Conservation (phyloP, 1,284 basidiomycete genomes). For the Vanrija sp. region DNA sequence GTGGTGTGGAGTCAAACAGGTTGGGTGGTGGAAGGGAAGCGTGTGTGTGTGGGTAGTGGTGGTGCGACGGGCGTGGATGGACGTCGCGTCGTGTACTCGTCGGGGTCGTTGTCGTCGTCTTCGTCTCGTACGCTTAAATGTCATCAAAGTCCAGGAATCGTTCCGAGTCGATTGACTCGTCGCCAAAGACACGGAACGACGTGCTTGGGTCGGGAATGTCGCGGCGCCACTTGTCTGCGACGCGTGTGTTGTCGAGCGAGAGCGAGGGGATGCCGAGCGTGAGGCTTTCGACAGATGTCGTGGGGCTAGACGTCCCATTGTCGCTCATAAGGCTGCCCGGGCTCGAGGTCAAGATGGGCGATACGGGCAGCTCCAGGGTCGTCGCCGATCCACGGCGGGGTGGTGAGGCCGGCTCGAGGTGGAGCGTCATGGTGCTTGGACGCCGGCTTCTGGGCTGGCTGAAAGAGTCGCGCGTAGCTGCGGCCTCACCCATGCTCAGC, state of each 20-base stretch:
- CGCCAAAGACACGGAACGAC: background rate
- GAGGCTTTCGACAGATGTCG: constrained; percentile 13
- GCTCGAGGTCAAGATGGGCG: constrained; percentile 1
- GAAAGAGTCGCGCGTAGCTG: background rate
- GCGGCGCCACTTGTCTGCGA: too few species aligned
- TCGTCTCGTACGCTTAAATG: constrained; percentile 2
- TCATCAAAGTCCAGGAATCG: constrained; percentile 23
- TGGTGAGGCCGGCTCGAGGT: background rate
- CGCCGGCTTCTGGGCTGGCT: too few species aligned
- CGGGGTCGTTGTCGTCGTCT: too few species aligned
- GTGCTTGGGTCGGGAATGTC: background rate
- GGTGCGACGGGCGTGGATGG: too few species aligned
- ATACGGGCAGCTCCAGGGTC: constrained; percentile 2
- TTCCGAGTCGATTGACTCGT: constrained; percentile 1
- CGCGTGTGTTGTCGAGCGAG: background rate
- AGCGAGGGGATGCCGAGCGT: background rate
- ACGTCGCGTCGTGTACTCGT: too few species aligned
- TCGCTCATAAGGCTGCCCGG: constrained; percentile 14
- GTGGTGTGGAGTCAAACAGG: too few species aligned
- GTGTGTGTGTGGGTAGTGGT: too few species aligned
- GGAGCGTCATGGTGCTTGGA: too few species aligned
- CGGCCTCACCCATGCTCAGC: constrained; percentile 7
- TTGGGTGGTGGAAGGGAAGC: too few species aligned
- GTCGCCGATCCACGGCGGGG: background rate
- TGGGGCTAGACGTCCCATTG: constrained; percentile 8